phyloP scores from a whole-genome alignment of 768 basidiomycete species.

The Hygrocybe coccinea region DNA sequence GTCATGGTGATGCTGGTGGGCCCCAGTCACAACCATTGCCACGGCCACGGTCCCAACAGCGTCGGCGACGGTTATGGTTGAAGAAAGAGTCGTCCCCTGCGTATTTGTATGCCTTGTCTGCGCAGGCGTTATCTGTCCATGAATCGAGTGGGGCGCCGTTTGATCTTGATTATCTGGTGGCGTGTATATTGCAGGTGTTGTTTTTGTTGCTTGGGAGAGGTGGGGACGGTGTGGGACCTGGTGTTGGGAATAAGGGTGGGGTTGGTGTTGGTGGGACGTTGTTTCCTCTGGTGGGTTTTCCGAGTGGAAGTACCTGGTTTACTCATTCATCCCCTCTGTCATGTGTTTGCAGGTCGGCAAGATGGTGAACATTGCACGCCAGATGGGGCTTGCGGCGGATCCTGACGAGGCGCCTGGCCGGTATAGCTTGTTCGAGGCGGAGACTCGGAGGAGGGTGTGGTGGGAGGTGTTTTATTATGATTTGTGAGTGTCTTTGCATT shows the following conservation, averaged over 20 bases:
- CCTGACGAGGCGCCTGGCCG: conserved; percentile 42
- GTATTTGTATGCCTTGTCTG: conserved; percentile 7
- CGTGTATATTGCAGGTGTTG: conserved; percentile 53
- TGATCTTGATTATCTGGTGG: conserved; percentile 54
- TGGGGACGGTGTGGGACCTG: background rate
- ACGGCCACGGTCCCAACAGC: background rate
- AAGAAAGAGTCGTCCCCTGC: background rate
- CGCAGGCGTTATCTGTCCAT: conserved; percentile 9
- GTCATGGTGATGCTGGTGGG: background rate
- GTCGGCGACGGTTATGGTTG: background rate
- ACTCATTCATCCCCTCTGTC: background rate
- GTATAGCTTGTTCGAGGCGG: conserved; percentile 15
- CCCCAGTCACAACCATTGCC: background rate
- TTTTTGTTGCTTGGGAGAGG: conserved; percentile 49
- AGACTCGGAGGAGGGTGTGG: conserved; percentile 49
- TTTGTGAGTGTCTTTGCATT: conserved; percentile 47
- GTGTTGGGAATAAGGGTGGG: conserved; percentile 7
- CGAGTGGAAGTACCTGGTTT: background rate
- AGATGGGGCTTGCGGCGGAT: conserved; percentile 58
- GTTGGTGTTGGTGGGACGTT: conserved; percentile 10
- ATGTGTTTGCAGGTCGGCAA: conserved; percentile 50
- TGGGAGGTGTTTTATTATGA: conserved; percentile 80
- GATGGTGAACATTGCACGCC: conserved; percentile 60
- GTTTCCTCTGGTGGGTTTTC: conserved; percentile 39
- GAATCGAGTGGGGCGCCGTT: conserved; percentile 25